Evolutionary conservation across 2,329 filamentous ascomycete species (phyloP), one percentile per base, ranked within the genome.

Genomic region (Chaetomium sp.): DNA sequence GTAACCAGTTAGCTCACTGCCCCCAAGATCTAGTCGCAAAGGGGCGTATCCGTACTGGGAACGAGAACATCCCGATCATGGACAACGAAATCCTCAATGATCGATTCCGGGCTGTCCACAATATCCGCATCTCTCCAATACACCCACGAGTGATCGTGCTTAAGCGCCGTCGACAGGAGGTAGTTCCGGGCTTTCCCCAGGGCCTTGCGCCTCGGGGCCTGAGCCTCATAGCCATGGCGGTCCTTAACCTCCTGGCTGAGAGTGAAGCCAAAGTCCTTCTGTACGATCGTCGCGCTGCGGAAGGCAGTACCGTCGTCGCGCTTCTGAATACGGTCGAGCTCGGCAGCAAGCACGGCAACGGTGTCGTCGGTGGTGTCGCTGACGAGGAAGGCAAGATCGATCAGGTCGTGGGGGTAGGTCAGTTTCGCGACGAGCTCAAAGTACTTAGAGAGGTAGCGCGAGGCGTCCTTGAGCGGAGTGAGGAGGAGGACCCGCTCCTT

Each of bases 101-200:
- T 95, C 67, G 82, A 86, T 61, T 81, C 80, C 1, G 92, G 90
- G 69, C 88, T 95, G 68, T 99, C 91, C 47, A 89, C 85, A 65
- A 99, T 96, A 71, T 99, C 94, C 49, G 96, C 91, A 70, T 99
- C 94, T 58, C 94, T 84, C 94, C 94, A 99, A 72, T 96, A 97
- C 7, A 97, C 91, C 94, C 94, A 99, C 7, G 91, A 92, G 70
- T 99, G 94, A 59, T 97, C 91, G 0, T 91, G 85, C 75, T 95
- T 95, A 66, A 99, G 70, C 3, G 94, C 87, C 0, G 89, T 79
- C 36, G 85, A 82, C 1, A 99, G 81, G 19, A 99, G 79, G 71
- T 95, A 99, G 71, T 99, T 99, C 64, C 94, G 84, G 34, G 94
- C 94, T 63, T 81, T 85, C 46, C 88, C 94, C 82, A 99, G 91